Conservation (phyloP, 2,329 filamentous ascomycete species). For the Fusarium clavum region DNA sequence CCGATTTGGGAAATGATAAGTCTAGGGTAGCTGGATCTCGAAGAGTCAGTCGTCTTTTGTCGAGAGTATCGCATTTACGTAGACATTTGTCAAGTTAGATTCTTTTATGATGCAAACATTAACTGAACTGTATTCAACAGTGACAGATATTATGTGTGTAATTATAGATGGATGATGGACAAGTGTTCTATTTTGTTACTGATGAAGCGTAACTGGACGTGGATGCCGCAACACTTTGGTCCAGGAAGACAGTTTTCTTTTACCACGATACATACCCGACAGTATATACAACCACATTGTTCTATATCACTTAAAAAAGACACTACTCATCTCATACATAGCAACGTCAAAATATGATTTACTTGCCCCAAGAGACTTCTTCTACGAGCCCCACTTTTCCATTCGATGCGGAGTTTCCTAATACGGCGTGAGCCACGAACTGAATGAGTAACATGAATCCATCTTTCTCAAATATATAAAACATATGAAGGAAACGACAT, state of each 20-base stretch:
- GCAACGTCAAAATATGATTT: not conserved
- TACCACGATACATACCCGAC: not conserved
- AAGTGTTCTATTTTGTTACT: not conserved
- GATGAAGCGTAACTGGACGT: not conserved
- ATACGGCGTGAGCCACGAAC: conserved; percentile 22
- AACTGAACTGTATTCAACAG: not conserved
- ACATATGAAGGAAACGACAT: not conserved
- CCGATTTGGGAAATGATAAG: not conserved
- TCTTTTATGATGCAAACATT: not conserved
- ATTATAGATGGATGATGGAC: not conserved
- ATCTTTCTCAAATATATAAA: conserved; percentile 10
- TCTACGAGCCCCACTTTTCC: conserved; percentile 16
- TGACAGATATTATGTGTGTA: not conserved
- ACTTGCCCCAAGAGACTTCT: not conserved
- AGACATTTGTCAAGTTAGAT: not conserved
- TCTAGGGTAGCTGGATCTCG: conserved; percentile 22
- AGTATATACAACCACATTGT: not conserved
- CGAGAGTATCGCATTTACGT: not conserved
- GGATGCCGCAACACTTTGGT: not conserved
- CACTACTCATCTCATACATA: not conserved
- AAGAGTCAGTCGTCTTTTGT: not conserved
- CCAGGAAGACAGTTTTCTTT: not conserved
- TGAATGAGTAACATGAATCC: not conserved
- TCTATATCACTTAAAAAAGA: not conserved
- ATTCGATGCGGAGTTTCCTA: conserved; percentile 46